These are phyloP conservation scores for cucumber (Cucumis sativus) DNA, from an alignment of 306 rosid genomes.

Conservation along the genomic window Cucumber_9930_V3 NC_026659.2:9888501-9889000, in stretches of 20 bases:
- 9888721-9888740: conserved; percentile 47
- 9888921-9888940: not conserved
- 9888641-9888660: conserved; percentile 99
- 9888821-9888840: not conserved
- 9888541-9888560: conserved; percentile 25
- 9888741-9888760: conserved; percentile 36
- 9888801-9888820: conserved; percentile 9
- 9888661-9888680: conserved; percentile 83
- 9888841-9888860: not conserved
- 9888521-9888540: conserved; percentile 4
- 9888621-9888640: conserved; percentile 83
- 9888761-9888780: conserved; percentile 85
- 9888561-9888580: conserved; percentile 59
- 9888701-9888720: conserved; percentile 95
- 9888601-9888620: conserved; percentile 80
- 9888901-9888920: not conserved
- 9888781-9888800: conserved; percentile 97
- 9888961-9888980: not conserved
- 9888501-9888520: not conserved
- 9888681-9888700: conserved; percentile 52
- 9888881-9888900: not conserved
- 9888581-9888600: conserved; percentile 34
- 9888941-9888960: not conserved
- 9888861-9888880: not conserved
- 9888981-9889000: not conserved